Evolutionary conservation across 768 basidiomycete genomes (phyloP), one percentile per base, ranked within the genome.

Genomic region (Lactifluus pinguis): DNA sequence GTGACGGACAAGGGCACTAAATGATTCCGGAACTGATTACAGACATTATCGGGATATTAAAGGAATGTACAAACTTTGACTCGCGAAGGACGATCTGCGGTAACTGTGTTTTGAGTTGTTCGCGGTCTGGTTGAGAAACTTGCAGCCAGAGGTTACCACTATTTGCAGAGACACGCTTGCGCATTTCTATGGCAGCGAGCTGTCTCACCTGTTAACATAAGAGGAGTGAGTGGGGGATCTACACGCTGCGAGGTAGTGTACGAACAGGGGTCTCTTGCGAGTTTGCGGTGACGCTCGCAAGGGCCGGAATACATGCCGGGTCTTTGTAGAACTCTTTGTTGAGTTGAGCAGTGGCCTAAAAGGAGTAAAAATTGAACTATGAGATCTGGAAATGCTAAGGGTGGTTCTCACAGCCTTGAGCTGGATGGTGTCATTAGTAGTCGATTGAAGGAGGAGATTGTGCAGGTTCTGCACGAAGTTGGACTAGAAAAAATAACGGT

Each of bases 241-340:
- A 54, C 13, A 36, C 30, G 38, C n/a, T 21, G 17, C 5, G 19
- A 42, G 38, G 50, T 45, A 10, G 49, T 14, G 21, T 25, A 80
- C 93, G 72, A 69, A 97, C 95, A 55, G 87, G 76, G 67, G 82
- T 76, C 68, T 95, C 87, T n/a, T 88, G 88, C 41, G 89, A 87
- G 71, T 81, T 87, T 41, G 89, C 87, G 53, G 93, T 79, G 70
- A 98, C 90, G 69, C 83, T 85, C 57, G 89, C 89, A 39, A 99
- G 83, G 42, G 91, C 92, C 50, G 94, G 83, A 64, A 99, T 95
- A 71, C 94, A 97, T 76, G 79, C 76, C 7, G 95, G 82, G 69
- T 86, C 85, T 76, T 91, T 93, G 83, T 95, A 98, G 76, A 84
- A 98, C 55, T 95, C 87, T 67, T 85, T 85, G 74, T 95, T 97